Conservation (phyloP, 2,329 filamentous ascomycete species). For the Coniella vitis region DNA sequence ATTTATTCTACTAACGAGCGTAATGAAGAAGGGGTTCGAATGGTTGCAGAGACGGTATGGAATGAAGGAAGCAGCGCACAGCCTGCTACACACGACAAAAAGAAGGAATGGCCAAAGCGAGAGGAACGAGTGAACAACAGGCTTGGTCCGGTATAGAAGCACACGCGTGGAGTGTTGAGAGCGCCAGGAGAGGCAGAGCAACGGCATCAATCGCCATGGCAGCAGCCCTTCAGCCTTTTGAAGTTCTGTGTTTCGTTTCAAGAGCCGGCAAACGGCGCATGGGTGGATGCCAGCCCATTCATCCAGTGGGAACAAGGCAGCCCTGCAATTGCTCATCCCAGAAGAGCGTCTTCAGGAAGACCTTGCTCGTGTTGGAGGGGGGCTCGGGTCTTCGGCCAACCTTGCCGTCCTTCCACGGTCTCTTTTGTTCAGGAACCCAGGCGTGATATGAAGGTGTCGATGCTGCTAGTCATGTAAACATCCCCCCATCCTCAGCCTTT, state of each 20-base stretch:
- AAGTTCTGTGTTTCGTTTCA: constrained; percentile 11
- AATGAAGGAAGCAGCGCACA: not conserved
- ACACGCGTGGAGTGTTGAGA: not conserved
- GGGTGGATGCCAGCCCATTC: not conserved
- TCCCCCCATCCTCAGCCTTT: too few species aligned
- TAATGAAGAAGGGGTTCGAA: too few species aligned
- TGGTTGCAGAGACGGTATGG: not conserved
- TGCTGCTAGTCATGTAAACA: too few species aligned
- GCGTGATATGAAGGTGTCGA: too few species aligned
- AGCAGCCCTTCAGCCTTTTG: constrained; percentile 1
- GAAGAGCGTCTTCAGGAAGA: too few species aligned
- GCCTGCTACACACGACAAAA: not conserved
- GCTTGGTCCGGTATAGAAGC: not conserved
- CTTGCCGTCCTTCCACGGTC: too few species aligned
- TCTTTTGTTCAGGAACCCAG: too few species aligned
- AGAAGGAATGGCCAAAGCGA: not conserved
- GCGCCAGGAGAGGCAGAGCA: not conserved
- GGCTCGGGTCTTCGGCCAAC: too few species aligned
- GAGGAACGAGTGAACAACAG: not conserved
- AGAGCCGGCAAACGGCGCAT: not conserved
- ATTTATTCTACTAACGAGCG: too few species aligned
- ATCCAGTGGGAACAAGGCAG: not conserved
- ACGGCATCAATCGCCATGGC: not conserved
- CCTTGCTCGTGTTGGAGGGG: too few species aligned
- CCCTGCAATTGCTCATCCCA: not conserved